A percentile compares a stretch with the other conserved stretches of the same genome.
These are phyloP conservation scores for Saussurea involucrata DNA, from an alignment of 129 eudicot species.

Conservation along the genomic window DNA sequence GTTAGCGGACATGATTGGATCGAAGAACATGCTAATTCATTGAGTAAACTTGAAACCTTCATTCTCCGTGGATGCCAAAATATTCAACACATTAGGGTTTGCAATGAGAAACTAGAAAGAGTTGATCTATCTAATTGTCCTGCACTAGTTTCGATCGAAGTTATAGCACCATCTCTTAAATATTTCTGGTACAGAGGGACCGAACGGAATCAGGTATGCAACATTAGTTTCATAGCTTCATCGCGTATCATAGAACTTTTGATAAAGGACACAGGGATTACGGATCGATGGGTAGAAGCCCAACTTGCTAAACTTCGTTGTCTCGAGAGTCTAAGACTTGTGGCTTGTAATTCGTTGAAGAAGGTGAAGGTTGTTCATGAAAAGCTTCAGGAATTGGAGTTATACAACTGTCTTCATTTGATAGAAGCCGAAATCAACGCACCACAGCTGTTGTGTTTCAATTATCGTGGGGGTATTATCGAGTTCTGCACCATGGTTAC, in stretches of 20 bases:
- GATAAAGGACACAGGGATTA: not conserved
- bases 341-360: conserved; percentile 9
- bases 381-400: conserved; percentile 22
- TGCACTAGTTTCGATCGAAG: not conserved
- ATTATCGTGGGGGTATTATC: conserved; percentile 19
- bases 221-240: conserved; percentile 5
- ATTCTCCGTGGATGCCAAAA: conserved; percentile 8
- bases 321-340: conserved; percentile 24
- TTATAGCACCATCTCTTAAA: conserved; percentile 12
- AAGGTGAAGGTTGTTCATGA: conserved; percentile 18
- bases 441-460: conserved; percentile 20
- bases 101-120: conserved; percentile 21
- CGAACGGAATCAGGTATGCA: not conserved
- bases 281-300: conserved; percentile 21
- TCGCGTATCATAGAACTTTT: not conserved
- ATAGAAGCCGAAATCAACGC: conserved; percentile 24
- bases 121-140: conserved; percentile 12
- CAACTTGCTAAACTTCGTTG: not conserved
- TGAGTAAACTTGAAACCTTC: conserved; percentile 25
- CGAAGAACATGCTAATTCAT: conserved; percentile 3
- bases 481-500: conserved; percentile 12
- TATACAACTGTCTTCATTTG: not conserved
- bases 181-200: conserved; percentile 7
- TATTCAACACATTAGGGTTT: not conserved
- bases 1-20: conserved; percentile 16